Evolutionary conservation across 495 filamentous ascomycete species (phyloP).

Genomic region (Tirmania nivea): DNA sequence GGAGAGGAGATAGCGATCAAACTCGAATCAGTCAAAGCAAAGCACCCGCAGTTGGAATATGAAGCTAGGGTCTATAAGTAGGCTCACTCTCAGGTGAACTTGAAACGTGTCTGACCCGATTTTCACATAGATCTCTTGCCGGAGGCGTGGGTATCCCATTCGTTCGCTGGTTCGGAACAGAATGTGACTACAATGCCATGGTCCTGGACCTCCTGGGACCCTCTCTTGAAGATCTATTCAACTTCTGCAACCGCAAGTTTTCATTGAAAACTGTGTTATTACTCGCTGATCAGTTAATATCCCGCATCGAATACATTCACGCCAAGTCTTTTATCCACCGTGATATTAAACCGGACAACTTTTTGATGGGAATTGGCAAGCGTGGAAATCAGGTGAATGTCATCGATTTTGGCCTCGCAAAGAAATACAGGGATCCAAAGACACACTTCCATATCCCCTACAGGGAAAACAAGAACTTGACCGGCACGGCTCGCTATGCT

Average conservation of each 20-base stretch:
- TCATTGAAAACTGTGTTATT: slow-evolving; percentile 98
- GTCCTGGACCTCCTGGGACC: slow-evolving; percentile 95
- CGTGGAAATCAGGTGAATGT: slow-evolving; percentile 99
- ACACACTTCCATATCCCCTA: slow-evolving; percentile 99
- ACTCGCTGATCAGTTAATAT: slow-evolving; percentile 82
- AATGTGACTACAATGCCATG: slow-evolving; percentile 99
- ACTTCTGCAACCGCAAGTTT: slow-evolving; percentile 99
- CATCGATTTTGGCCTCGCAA: slow-evolving; percentile 96
- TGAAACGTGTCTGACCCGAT: background rate
- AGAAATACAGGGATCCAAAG: slow-evolving; percentile 99
- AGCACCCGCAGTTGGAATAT: slow-evolving; percentile 98
- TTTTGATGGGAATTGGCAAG: slow-evolving; percentile 99
- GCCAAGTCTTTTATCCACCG: slow-evolving; percentile 99
- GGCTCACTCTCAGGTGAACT: background rate
- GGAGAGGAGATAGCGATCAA: slow-evolving; percentile 99
- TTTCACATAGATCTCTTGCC: slow-evolving; percentile 30
- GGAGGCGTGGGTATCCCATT: slow-evolving; percentile 98
- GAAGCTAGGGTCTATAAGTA: slow-evolving; percentile 96
- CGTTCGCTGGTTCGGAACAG: slow-evolving; percentile 98
- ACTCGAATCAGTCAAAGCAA: slow-evolving; percentile 98
- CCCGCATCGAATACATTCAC: slow-evolving; percentile 98
- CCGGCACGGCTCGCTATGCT: slow-evolving; percentile 94
- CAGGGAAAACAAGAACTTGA: slow-evolving; percentile 99
- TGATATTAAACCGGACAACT: slow-evolving; percentile 99
- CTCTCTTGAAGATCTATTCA: slow-evolving; percentile 98